Conservation (phyloP, 2,329 filamentous ascomycete genomes). For the Fusarium ramigenum region DNA sequence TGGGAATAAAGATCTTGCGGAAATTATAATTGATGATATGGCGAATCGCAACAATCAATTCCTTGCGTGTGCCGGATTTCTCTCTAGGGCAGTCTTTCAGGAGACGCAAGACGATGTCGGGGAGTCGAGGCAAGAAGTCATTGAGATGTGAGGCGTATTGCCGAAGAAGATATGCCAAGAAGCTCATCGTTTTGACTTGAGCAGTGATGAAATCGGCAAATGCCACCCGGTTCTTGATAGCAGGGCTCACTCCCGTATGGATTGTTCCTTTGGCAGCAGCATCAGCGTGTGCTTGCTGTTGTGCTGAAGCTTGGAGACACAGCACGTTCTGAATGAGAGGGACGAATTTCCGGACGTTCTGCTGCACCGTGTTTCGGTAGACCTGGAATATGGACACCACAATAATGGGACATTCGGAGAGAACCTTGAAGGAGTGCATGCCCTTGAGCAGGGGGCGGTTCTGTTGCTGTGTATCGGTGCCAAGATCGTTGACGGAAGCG, state of each 20-base stretch:
- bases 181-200: slow-evolving; percentile 99
- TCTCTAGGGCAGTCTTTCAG: slow-evolving; percentile 94
- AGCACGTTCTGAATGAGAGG: slow-evolving; percentile 93
- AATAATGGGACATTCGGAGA: slow-evolving; percentile 97
- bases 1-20: slow-evolving; percentile 89
- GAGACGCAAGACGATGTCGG: slow-evolving; percentile 88
- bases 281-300: slow-evolving; percentile 90
- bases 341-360: slow-evolving; percentile 91
- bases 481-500: slow-evolving; percentile 82
- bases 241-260: slow-evolving; percentile 91
- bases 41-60: slow-evolving; percentile 92
- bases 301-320: slow-evolving; percentile 87
- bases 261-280: slow-evolving; percentile 81
- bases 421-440: slow-evolving; percentile 98
- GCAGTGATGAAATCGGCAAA: slow-evolving; percentile 98
- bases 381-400: slow-evolving; percentile 98
- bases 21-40: slow-evolving; percentile 99
- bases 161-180: slow-evolving; percentile 89
- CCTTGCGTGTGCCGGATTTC: slow-evolving; percentile 92
- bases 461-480: slow-evolving; percentile 81
- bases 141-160: slow-evolving; percentile 87
- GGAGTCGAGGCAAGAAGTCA: slow-evolving; percentile 87
- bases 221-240: slow-evolving; percentile 90
- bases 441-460: slow-evolving; percentile 85
- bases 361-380: slow-evolving; percentile 79